Percentiles rank a stretch among this genome's conserved stretches.
Evolutionary conservation across 208 protist genomes (phyloP).

Genomic region (Crithidia thermophila): DNA sequence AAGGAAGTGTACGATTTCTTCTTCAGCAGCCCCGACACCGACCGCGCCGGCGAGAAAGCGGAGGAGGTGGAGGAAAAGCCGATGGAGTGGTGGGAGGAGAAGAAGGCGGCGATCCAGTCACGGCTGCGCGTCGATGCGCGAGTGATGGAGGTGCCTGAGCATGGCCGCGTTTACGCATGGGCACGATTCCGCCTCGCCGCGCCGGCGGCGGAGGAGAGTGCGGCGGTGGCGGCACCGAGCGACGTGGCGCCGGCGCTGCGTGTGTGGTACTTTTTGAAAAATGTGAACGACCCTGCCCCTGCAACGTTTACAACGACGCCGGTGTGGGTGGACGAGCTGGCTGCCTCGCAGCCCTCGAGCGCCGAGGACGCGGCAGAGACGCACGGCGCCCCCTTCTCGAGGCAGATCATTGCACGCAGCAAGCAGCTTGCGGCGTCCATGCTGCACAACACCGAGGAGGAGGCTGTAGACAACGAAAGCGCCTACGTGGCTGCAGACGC

Average conservation of each 20-base stretch:
- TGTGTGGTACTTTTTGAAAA: slow-evolving; percentile 46
- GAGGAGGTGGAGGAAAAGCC: slow-evolving; percentile 13
- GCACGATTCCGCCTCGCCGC: slow-evolving; percentile 11
- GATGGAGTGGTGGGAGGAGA: slow-evolving; percentile 18
- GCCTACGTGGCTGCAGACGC: slow-evolving; percentile 12
- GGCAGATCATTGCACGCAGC: slow-evolving; percentile 23
- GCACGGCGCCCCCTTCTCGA: not conserved
- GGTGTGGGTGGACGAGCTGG: slow-evolving; percentile 31
- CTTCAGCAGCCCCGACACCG: not conserved
- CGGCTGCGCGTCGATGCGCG: slow-evolving; percentile 25
- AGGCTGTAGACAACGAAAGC: not conserved
- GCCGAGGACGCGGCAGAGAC: not conserved
- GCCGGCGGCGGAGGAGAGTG: not conserved
- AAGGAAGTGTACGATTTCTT: slow-evolving; percentile 25
- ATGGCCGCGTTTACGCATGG: slow-evolving; percentile 33
- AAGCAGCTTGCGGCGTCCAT: slow-evolving; percentile 19
- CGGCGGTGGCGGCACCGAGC: not conserved
- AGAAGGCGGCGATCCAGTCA: slow-evolving; percentile 8
- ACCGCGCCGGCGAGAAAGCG: not conserved
- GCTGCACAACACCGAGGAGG: slow-evolving; percentile 12
- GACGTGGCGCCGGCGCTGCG: slow-evolving; percentile 12
- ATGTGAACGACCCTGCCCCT: slow-evolving; percentile 9
- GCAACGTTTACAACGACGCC: slow-evolving; percentile 15
- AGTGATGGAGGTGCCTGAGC: slow-evolving; percentile 35
- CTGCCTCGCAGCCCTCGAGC: not conserved